Conservation (phyloP, 495 filamentous ascomycete genomes). For the Penicillium canariense region DNA sequence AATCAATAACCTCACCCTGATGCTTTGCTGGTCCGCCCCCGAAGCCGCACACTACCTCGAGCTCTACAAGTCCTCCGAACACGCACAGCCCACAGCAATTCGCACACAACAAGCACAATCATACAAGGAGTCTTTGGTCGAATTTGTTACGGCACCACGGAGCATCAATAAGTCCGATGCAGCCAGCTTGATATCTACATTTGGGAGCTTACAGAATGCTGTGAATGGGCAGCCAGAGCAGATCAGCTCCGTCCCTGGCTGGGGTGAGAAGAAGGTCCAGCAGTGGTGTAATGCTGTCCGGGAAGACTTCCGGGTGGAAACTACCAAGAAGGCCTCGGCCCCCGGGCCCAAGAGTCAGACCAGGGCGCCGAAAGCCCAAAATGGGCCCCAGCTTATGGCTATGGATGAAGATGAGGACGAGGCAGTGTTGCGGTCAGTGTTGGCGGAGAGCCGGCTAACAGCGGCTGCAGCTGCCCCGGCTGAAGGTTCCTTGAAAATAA, state of each 20-base stretch:
- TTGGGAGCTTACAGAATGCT: conserved; percentile 81
- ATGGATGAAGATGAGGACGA: conserved; percentile 24
- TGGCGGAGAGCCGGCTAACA: conserved; percentile 12
- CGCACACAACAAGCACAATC: conserved; percentile 74
- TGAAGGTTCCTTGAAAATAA: background rate
- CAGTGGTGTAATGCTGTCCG: conserved; percentile 77
- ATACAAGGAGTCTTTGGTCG: conserved; percentile 85
- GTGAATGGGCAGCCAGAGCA: conserved; percentile 87
- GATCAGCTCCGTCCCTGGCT: conserved; percentile 75
- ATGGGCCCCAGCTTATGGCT: background rate
- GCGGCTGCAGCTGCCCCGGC: conserved; percentile 6
- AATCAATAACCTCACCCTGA: conserved; percentile 86
- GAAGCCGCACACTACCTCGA: conserved; percentile 94
- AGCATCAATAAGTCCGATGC: conserved; percentile 95
- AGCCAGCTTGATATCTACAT: conserved; percentile 77
- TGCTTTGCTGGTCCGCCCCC: conserved; percentile 89
- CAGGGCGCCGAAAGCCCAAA: background rate
- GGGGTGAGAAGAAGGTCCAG: conserved; percentile 93
- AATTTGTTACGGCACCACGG: conserved; percentile 86
- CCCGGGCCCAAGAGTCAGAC: conserved; percentile 13
- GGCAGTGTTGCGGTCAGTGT: conserved; percentile 18
- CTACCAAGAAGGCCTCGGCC: conserved; percentile 56
- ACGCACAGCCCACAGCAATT: conserved; percentile 77
- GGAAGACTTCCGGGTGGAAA: conserved; percentile 77
- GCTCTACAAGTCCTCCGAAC: conserved; percentile 88